phyloP scores from a whole-genome alignment of 1,284 basidiomycete species.

The Chondrostereum purpureum region DNA sequence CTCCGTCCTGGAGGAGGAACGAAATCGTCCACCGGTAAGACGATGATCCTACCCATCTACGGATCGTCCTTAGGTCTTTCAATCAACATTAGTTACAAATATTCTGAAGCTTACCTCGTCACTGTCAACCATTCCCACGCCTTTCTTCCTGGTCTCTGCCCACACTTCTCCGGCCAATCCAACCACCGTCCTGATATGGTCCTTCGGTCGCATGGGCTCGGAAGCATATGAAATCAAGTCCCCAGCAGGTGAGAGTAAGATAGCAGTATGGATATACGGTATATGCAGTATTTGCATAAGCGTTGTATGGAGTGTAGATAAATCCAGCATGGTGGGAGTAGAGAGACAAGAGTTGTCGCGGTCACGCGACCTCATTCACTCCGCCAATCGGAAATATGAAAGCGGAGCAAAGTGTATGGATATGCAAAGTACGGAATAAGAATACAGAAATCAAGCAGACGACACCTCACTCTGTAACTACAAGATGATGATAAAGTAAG shows the following conservation, averaged over 20 bases:
- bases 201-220: slow-evolving; percentile 48
- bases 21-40: slow-evolving; percentile 50
- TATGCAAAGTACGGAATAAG: background rate
- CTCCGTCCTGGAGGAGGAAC: slow-evolving; percentile 16
- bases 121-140: slow-evolving; percentile 63
- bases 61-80: slow-evolving; percentile 6
- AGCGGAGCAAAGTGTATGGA: background rate
- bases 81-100: slow-evolving; percentile 11
- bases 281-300: slow-evolving; percentile 48
- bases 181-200: slow-evolving; percentile 63
- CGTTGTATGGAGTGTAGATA: slow-evolving; percentile 53
- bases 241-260: slow-evolving; percentile 55
- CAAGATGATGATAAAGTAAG: background rate
- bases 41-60: slow-evolving; percentile 64
- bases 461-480: background rate
- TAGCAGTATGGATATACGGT: slow-evolving; percentile 52
- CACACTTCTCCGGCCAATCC: slow-evolving; percentile 68
- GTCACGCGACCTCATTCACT: background rate
- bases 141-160: slow-evolving; percentile 60
- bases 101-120: slow-evolving; percentile 30
- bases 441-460: background rate
- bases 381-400: background rate
- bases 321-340: slow-evolving; percentile 43
- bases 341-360: background rate
- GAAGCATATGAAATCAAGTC: slow-evolving; percentile 55